phyloP scores from a whole-genome alignment of 768 basidiomycete species.

The Strobilomyces echinocephalus region DNA sequence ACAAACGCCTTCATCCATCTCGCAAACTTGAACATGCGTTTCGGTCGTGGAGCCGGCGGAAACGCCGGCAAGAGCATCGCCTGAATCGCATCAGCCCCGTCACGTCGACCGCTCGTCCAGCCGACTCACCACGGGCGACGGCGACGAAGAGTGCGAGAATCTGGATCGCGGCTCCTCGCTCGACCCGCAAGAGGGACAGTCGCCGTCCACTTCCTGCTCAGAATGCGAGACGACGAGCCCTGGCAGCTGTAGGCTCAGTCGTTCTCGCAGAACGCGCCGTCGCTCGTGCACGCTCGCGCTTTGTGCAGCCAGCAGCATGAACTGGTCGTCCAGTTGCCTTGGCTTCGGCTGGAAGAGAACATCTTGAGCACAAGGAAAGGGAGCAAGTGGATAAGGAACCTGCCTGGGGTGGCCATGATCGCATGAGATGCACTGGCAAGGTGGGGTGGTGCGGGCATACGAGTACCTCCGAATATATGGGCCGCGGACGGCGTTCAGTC shows the following conservation, averaged over 20 bases:
- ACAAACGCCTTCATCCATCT: slow-evolving; percentile 10
- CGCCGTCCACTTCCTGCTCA: neutral
- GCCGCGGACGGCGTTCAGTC: neutral
- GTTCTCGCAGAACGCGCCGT: slow-evolving; percentile 13
- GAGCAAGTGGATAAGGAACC: neutral
- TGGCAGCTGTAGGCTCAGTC: neutral
- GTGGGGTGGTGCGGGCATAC: neutral
- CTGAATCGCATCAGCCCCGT: slow-evolving; percentile 1
- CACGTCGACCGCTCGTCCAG: neutral
- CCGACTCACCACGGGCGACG: slow-evolving; percentile 16
- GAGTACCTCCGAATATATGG: neutral
- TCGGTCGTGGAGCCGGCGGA: neutral
- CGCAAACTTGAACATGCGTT: slow-evolving; percentile 15
- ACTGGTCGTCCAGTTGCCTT: slow-evolving; percentile 7
- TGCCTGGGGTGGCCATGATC: slow-evolving; percentile 4
- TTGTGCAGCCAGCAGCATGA: slow-evolving; percentile 14
- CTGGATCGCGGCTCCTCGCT: slow-evolving; percentile 20
- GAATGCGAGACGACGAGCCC: slow-evolving; percentile 7
- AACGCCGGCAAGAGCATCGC: neutral
- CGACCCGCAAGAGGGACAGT: neutral
- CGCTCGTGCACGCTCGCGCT: slow-evolving; percentile 16
- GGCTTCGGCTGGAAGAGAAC: neutral
- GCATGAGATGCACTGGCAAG: slow-evolving; percentile 4
- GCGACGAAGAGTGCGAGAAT: slow-evolving; percentile 16
- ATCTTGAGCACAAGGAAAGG: neutral